These are phyloP conservation scores for Suillus discolor DNA, from an alignment of 768 basidiomycete species.

Conservation along the genomic window DNA sequence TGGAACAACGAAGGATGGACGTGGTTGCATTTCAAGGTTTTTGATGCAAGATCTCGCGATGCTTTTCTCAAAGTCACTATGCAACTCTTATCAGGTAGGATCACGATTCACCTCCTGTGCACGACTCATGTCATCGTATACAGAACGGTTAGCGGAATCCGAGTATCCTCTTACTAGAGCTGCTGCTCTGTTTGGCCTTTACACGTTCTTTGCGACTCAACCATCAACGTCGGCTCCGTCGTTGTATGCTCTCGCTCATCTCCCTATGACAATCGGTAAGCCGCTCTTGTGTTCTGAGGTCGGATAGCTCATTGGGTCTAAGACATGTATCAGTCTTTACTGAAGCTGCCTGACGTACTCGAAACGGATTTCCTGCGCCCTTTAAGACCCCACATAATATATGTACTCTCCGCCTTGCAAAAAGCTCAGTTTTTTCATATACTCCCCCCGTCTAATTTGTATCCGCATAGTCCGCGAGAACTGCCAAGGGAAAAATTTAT, in stretches of 20 bases:
- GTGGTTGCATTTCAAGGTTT: slow-evolving; percentile 75
- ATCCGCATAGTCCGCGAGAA: slow-evolving; percentile 59
- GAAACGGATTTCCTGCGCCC: slow-evolving; percentile 41
- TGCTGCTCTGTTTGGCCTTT: slow-evolving; percentile 67
- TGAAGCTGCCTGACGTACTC: slow-evolving; percentile 49
- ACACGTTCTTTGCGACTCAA: slow-evolving; percentile 72
- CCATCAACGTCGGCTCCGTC: slow-evolving; percentile 54
- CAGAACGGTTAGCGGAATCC: slow-evolving; percentile 56
- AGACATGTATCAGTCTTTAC: slow-evolving; percentile 62
- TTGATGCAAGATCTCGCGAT: slow-evolving; percentile 67
- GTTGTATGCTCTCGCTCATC: slow-evolving; percentile 51
- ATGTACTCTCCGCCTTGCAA: slow-evolving; percentile 51
- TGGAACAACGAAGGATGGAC: slow-evolving; percentile 74
- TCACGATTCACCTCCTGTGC: neutral
- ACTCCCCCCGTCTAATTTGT: slow-evolving; percentile 52
- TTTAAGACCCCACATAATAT: slow-evolving; percentile 53
- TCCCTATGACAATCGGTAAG: slow-evolving; percentile 65
- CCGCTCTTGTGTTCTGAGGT: slow-evolving; percentile 14
- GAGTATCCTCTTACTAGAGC: slow-evolving; percentile 58
- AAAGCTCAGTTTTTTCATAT: slow-evolving; percentile 58
- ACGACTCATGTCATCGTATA: neutral
- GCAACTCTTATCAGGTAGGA: slow-evolving; percentile 69
- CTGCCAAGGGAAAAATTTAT: slow-evolving; percentile 71
- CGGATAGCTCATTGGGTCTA: slow-evolving; percentile 2
- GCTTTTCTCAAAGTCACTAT: slow-evolving; percentile 59